phyloP scores from a whole-genome alignment of 2,329 filamentous ascomycete genomes.

The Trichoderma koningiopsis region DNA sequence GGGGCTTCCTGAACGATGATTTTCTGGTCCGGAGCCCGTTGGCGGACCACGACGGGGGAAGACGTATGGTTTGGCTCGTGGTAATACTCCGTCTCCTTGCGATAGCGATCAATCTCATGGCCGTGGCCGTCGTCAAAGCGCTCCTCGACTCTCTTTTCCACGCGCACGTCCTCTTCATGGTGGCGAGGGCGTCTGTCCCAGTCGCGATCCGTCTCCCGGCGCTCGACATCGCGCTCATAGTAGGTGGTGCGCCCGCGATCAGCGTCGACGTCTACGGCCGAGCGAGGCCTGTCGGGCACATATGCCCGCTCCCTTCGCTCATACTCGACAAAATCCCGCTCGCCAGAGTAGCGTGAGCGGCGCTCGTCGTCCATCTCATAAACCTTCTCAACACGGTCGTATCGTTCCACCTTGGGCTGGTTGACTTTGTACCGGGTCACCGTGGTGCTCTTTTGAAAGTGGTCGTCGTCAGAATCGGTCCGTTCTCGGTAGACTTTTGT shows the following conservation, averaged over 20 bases:
- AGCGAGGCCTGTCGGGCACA: conserved; percentile 53
- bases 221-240: conserved; percentile 50
- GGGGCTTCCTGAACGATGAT: conserved; percentile 63
- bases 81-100: conserved; percentile 65
- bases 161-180: conserved; percentile 54
- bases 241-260: conserved; percentile 45
- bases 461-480: conserved; percentile 48
- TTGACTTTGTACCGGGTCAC: conserved; percentile 57
- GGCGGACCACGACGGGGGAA: conserved; percentile 59
- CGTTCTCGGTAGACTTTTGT: conserved; percentile 41
- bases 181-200: conserved; percentile 48
- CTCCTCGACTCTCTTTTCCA: conserved; percentile 58
- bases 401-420: conserved; percentile 46
- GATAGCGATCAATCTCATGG: conserved; percentile 60
- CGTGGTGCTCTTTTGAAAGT: conserved; percentile 48
- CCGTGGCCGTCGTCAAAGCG: conserved; percentile 49
- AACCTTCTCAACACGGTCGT: conserved; percentile 43
- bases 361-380: conserved; percentile 51
- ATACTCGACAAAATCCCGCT: conserved; percentile 47
- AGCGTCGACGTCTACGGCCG: conserved; percentile 49
- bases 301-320: conserved; percentile 46
- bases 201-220: conserved; percentile 44
- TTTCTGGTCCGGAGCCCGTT: conserved; percentile 58
- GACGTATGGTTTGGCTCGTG: conserved; percentile 52
- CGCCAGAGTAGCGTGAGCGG: conserved; percentile 48